Percentiles rank a stretch among this genome's conserved stretches.
These are phyloP conservation scores for Hordeum vulgare DNA, from an alignment of 176 grass and related monocot species.

Conservation along the genomic window DNA sequence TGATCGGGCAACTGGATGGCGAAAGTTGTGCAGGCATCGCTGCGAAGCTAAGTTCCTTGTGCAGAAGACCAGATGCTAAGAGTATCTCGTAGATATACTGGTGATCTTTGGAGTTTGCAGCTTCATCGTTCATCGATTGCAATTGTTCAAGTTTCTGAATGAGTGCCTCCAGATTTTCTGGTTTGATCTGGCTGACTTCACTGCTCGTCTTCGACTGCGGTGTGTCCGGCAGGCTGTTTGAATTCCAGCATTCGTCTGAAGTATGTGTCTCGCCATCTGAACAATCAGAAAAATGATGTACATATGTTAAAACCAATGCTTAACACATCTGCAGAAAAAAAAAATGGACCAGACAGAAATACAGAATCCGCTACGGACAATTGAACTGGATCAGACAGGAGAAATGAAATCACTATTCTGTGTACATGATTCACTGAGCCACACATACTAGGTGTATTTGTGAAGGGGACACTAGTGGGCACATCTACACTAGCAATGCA, in stretches of 20 bases:
- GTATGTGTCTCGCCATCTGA: conserved; percentile 71
- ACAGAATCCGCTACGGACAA: background rate
- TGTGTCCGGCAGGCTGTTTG: conserved; percentile 55
- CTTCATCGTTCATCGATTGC: conserved; percentile 56
- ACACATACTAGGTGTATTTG: conserved; percentile 27
- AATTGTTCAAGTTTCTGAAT: conserved; percentile 67
- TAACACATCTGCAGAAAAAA: background rate
- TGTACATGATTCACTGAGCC: conserved; percentile 11
- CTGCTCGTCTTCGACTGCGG: conserved; percentile 51
- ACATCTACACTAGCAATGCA: conserved; percentile 44
- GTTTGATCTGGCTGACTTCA: conserved; percentile 64
- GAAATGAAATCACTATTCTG: conserved; percentile 6
- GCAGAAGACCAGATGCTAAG: conserved; percentile 57
- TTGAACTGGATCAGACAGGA: conserved; percentile 20
- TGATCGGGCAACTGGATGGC: conserved; percentile 49
- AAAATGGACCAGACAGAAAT: conserved; percentile 8
- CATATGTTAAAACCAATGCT: conserved; percentile 24
- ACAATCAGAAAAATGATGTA: conserved; percentile 11
- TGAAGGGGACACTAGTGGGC: conserved; percentile 42
- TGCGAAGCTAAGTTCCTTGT: conserved; percentile 43
- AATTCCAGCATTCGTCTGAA: conserved; percentile 75
- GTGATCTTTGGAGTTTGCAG: conserved; percentile 49
- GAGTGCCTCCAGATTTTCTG: conserved; percentile 57
- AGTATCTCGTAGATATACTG: conserved; percentile 89
- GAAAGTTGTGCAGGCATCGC: conserved; percentile 29